Conservation (phyloP, 805 yeast genomes). For the Wickerhamomyces pijperi region DNA sequence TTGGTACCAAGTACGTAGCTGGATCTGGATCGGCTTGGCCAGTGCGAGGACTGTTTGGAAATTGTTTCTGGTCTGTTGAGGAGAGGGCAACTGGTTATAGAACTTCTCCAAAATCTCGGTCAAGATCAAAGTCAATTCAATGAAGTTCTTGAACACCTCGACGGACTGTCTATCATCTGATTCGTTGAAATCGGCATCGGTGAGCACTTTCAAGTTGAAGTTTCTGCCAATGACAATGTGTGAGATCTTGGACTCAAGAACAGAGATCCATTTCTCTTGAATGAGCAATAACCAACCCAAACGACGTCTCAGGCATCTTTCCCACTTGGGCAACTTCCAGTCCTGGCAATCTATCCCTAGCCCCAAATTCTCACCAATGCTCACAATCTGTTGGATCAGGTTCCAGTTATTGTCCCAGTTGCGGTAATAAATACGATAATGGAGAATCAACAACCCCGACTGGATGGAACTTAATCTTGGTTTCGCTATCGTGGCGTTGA, state of each 20-base stretch:
- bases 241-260: conserved; percentile 76
- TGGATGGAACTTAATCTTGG: conserved; percentile 90
- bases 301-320: conserved; percentile 74
- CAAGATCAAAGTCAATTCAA: conserved; percentile 54
- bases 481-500: conserved; percentile 64
- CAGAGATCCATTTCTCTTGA: conserved; percentile 85
- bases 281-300: conserved; percentile 93
- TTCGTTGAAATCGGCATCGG: conserved; percentile 70
- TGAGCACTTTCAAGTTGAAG: conserved; percentile 67
- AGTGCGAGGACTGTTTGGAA: conserved; percentile 27
- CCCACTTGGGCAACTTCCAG: conserved; percentile 96
- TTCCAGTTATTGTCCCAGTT: conserved; percentile 55
- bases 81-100: conserved; percentile 32
- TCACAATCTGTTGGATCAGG: conserved; percentile 75
- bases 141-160: conserved; percentile 43
- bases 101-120: conserved; percentile 64
- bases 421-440: conserved; percentile 42
- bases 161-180: neutral
- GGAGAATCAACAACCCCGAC: conserved; percentile 72
- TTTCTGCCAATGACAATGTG: conserved; percentile 61
- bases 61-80: neutral
- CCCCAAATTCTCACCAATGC: conserved; percentile 84
- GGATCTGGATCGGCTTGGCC: conserved; percentile 76
- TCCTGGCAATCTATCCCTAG: conserved; percentile 80
- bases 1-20: conserved; percentile 67